Evolutionary conservation across 2,329 filamentous ascomycete genomes (phyloP).

Genomic region (Dothistroma septosporum): DNA sequence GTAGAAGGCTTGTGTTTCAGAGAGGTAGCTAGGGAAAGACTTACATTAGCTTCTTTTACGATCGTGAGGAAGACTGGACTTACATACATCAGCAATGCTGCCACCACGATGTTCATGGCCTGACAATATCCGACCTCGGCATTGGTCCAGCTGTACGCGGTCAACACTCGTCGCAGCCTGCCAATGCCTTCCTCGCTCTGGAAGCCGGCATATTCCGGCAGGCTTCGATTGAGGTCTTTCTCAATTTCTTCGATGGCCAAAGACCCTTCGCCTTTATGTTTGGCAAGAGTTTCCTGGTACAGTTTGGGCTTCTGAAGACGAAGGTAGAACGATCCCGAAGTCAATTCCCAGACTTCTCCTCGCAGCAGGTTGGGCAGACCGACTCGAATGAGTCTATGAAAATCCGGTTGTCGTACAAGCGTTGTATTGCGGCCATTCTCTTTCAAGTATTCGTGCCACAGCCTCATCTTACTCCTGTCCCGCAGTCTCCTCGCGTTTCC

Average conservation of each 20-base stretch:
- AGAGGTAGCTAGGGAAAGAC: constrained; percentile 68
- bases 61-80: constrained; percentile 9
- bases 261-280: constrained; percentile 80
- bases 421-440: constrained; percentile 94
- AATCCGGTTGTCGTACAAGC: constrained; percentile 89
- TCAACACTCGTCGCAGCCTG: constrained; percentile 81
- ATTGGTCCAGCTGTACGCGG: constrained; percentile 96
- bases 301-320: constrained; percentile 79
- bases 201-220: constrained; percentile 96
- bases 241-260: constrained; percentile 98
- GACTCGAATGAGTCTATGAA: constrained; percentile 94
- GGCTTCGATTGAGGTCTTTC: constrained; percentile 91
- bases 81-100: constrained; percentile 80
- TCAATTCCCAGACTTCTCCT: constrained; percentile 94
- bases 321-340: constrained; percentile 84
- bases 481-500: constrained; percentile 90
- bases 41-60: constrained; percentile 23
- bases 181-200: constrained; percentile 95
- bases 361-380: constrained; percentile 88
- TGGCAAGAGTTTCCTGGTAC: constrained; percentile 77
- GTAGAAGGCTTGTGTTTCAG: constrained; percentile 92
- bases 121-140: constrained; percentile 96
- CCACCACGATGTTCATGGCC: constrained; percentile 99
- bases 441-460: constrained; percentile 90
- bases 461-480: constrained; percentile 91